phyloP scores from a whole-genome alignment of 331 rosid genomes.

The Malus hybrid region DNA sequence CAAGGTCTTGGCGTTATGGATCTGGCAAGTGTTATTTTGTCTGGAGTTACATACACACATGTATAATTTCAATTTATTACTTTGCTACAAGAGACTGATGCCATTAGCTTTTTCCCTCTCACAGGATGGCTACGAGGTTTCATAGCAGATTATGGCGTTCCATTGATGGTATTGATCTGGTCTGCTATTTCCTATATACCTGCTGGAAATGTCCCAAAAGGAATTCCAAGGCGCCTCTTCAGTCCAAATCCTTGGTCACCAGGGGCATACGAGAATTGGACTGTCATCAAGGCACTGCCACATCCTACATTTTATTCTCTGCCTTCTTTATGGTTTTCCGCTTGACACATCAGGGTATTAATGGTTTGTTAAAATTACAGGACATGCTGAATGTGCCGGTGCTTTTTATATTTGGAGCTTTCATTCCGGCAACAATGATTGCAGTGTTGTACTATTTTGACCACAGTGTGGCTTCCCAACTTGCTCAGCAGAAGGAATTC shows the following conservation, averaged over 20 bases:
- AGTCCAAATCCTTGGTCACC: slow-evolving; percentile 85
- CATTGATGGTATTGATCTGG: slow-evolving; percentile 68
- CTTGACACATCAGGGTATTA: not conserved
- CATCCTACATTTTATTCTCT: slow-evolving; percentile 1
- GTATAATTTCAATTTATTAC: not conserved
- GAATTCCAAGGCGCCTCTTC: slow-evolving; percentile 72
- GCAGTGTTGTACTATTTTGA: slow-evolving; percentile 80
- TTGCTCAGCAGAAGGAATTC: slow-evolving; percentile 79
- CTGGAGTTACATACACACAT: not conserved
- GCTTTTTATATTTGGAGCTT: slow-evolving; percentile 63
- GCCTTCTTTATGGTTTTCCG: not conserved
- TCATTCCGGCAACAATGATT: slow-evolving; percentile 80
- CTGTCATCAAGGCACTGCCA: slow-evolving; percentile 51
- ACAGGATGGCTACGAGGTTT: slow-evolving; percentile 60
- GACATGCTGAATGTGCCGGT: slow-evolving; percentile 71
- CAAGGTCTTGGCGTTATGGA: slow-evolving; percentile 73
- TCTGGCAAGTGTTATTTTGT: slow-evolving; percentile 39
- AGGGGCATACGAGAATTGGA: slow-evolving; percentile 69
- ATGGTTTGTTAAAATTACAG: slow-evolving; percentile 31
- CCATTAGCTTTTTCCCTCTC: not conserved
- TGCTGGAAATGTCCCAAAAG: slow-evolving; percentile 47
- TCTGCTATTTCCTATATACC: slow-evolving; percentile 64
- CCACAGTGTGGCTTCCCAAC: slow-evolving; percentile 86
- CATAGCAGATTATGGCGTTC: slow-evolving; percentile 76
- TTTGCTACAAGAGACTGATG: not conserved